These are phyloP conservation scores for Populus hybrid DNA, from an alignment of 441 rosid genomes.

Conservation along the genomic window DNA sequence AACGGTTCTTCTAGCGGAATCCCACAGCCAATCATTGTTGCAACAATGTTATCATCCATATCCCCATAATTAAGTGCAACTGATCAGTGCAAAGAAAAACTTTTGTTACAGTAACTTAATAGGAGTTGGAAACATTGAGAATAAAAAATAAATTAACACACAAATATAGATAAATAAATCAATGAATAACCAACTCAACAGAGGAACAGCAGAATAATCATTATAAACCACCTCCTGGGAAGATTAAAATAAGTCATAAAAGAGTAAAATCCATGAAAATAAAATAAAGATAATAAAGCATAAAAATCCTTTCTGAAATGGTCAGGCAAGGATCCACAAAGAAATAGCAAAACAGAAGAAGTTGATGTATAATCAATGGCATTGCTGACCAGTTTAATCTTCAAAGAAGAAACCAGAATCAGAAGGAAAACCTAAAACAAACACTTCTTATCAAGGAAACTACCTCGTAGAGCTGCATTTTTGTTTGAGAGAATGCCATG, in stretches of 20 bases:
- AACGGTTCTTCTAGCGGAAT: conserved; percentile 68
- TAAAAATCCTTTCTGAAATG: background rate
- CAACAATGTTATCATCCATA: conserved; percentile 41
- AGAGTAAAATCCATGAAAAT: background rate
- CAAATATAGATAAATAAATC: background rate
- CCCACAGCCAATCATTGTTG: conserved; percentile 61
- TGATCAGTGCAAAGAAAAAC: conserved; percentile 23
- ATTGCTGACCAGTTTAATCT: background rate
- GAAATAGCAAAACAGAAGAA: background rate
- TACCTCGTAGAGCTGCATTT: conserved; percentile 60
- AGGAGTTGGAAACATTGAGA: background rate
- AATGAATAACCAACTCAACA: background rate
- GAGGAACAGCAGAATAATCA: background rate
- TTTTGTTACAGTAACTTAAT: background rate
- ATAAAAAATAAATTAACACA: background rate
- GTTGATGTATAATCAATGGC: background rate
- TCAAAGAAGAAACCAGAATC: background rate
- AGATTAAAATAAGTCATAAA: background rate
- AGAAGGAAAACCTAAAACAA: background rate
- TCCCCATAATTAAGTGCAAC: conserved; percentile 49
- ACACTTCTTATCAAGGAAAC: background rate
- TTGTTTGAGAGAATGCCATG: conserved; percentile 32
- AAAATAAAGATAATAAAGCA: background rate
- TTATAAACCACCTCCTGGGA: background rate
- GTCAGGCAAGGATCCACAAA: too few species aligned